Conservation (phyloP, 2,329 filamentous ascomycete genomes). For the Alternaria viburni region DNA sequence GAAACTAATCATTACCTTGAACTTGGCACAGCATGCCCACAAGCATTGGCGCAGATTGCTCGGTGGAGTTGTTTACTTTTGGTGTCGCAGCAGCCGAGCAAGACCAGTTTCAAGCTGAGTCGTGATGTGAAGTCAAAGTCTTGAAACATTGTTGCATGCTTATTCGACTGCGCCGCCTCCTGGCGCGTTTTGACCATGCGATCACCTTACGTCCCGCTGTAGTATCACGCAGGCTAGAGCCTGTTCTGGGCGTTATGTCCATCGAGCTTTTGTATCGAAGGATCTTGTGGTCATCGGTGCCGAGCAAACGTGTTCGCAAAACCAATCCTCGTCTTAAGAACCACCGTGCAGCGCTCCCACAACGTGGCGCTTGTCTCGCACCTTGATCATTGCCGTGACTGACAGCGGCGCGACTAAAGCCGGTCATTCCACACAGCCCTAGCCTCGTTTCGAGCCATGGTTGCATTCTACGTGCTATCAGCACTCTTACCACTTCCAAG, state of each 20-base stretch:
- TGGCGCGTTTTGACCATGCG: background rate
- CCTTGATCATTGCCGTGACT: background rate
- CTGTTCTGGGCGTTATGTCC: background rate
- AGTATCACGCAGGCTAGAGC: background rate
- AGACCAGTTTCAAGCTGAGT: background rate
- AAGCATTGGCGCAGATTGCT: background rate
- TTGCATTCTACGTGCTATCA: background rate
- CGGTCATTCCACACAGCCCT: slow-evolving; percentile 2
- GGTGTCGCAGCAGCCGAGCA: background rate
- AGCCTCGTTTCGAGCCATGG: background rate
- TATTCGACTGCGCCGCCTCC: background rate
- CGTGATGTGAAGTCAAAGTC: background rate
- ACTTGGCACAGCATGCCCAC: background rate
- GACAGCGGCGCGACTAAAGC: background rate
- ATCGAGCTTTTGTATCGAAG: background rate
- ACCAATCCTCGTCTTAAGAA: background rate
- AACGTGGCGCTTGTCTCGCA: background rate
- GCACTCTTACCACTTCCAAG: background rate
- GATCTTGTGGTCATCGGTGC: background rate
- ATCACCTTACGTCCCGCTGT: background rate
- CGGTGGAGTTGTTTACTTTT: background rate
- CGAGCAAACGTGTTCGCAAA: background rate
- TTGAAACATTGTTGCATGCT: background rate
- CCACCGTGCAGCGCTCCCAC: background rate
- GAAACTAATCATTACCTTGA: background rate